phyloP scores from a whole-genome alignment of 371 early-diverging fungal species.

The Entomophthora muscae region DNA sequence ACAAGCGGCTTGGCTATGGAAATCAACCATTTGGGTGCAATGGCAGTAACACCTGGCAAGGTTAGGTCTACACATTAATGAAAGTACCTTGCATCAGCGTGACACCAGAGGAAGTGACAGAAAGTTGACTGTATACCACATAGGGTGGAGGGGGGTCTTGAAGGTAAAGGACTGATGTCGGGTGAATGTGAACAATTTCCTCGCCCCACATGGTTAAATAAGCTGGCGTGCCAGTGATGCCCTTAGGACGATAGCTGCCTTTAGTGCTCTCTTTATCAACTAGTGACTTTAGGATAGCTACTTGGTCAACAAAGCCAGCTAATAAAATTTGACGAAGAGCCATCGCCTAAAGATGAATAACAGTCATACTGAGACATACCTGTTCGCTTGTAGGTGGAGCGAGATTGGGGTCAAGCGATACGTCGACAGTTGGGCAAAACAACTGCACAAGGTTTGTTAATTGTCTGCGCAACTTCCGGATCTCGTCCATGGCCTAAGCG shows the following conservation, averaged over 20 bases:
- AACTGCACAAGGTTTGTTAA: constrained; percentile 57
- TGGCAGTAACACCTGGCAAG: constrained; percentile 13
- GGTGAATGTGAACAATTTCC: constrained; percentile 57
- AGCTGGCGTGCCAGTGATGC: constrained; percentile 23
- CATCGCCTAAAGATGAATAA: constrained; percentile 26
- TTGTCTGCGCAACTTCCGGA: constrained; percentile 70
- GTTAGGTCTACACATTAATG: constrained; percentile 1
- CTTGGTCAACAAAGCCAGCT: constrained; percentile 78
- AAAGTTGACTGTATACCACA: constrained; percentile 50
- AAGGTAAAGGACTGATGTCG: constrained; percentile 39
- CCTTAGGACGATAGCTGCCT: constrained; percentile 13
- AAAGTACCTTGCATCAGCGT: constrained; percentile 3
- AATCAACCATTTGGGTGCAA: constrained; percentile 10
- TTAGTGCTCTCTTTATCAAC: constrained; percentile 33
- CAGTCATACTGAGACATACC: constrained; percentile 2
- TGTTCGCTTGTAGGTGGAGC: constrained; percentile 12
- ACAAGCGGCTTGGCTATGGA: constrained; percentile 6
- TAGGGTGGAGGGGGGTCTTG: constrained; percentile 57
- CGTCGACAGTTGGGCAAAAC: constrained; percentile 35
- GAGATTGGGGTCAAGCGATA: constrained; percentile 22
- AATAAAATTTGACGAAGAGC: constrained; percentile 70
- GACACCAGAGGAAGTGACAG: constrained; percentile 15
- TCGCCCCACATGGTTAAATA: constrained; percentile 71
- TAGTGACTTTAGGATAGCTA: constrained; percentile 63
- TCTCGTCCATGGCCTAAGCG: constrained; percentile 70